phyloP scores from a whole-genome alignment of 805 yeast genomes.

The Spencermartinsiella europaea region DNA sequence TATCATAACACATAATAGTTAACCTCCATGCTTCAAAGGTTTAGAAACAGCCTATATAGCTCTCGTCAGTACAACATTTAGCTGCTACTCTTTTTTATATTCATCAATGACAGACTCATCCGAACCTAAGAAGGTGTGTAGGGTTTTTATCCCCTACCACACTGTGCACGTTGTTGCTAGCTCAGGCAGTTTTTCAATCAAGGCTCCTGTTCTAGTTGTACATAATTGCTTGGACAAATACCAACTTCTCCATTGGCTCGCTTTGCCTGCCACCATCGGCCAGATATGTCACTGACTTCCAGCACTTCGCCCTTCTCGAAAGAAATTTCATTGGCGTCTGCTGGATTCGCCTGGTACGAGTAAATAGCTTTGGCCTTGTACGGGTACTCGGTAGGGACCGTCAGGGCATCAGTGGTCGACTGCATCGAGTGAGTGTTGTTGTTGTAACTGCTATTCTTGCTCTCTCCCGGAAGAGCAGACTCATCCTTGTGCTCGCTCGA shows the following conservation, averaged over 20 bases:
- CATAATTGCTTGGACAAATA: constrained; percentile 93
- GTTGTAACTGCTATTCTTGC: constrained; percentile 9
- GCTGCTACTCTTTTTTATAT: too few species aligned
- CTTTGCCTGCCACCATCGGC: constrained; percentile 98
- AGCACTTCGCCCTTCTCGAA: constrained; percentile 88
- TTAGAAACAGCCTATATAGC: too few species aligned
- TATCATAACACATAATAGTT: too few species aligned
- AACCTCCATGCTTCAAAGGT: too few species aligned
- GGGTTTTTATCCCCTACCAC: too few species aligned
- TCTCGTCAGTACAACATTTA: too few species aligned
- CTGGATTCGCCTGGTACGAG: constrained; percentile 83
- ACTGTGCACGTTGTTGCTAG: too few species aligned
- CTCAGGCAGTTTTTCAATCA: too few species aligned
- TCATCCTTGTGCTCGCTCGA: constrained; percentile 23
- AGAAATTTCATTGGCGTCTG: constrained; percentile 87
- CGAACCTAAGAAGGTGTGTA: too few species aligned
- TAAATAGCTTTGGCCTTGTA: constrained; percentile 84
- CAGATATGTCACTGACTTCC: constrained; percentile 86
- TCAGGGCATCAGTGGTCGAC: constrained; percentile 14
- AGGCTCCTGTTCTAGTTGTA: constrained; percentile 43
- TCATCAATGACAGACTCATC: too few species aligned
- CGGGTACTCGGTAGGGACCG: constrained; percentile 51
- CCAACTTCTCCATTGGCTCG: constrained; percentile 89
- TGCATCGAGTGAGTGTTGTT: constrained; percentile 2
- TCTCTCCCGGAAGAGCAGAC: neutral